A percentile compares a stretch with the other conserved stretches of the same genome.
Evolutionary conservation across 495 filamentous ascomycete genomes (phyloP).

Genomic region (Aspergillus campestris): DNA sequence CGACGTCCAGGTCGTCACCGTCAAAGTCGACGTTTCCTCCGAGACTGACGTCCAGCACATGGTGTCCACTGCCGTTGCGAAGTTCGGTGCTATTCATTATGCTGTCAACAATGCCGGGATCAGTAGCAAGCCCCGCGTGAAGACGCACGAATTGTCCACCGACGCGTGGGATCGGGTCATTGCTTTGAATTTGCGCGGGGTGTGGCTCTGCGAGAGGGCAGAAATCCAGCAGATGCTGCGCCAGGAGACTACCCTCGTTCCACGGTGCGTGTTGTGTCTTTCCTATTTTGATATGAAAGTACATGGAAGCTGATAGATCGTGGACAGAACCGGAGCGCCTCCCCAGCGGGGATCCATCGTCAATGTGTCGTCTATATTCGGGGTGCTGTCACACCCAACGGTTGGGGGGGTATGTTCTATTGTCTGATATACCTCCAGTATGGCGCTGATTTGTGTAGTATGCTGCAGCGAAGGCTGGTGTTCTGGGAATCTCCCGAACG

Average conservation of each 20-base stretch:
- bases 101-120: slow-evolving; percentile 9
- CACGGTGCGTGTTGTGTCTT: too few species aligned
- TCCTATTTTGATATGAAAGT: too few species aligned
- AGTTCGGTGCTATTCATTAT: slow-evolving; percentile 8
- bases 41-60: slow-evolving; percentile 1
- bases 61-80: background rate
- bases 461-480: slow-evolving; percentile 4
- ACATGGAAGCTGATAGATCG: too few species aligned
- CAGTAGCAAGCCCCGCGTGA: slow-evolving; percentile 1
- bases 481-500: slow-evolving; percentile 8
- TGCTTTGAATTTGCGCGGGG: slow-evolving; percentile 4
- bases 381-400: slow-evolving; percentile 4
- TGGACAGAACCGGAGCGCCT: background rate
- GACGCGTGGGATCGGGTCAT: slow-evolving; percentile 1
- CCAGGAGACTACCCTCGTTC: background rate
- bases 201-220: slow-evolving; percentile 6
- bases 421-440: background rate
- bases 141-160: background rate
- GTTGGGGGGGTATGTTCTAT: slow-evolving; percentile 1
- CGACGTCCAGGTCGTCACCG: background rate
- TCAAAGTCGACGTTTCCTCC: slow-evolving; percentile 4
- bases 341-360: slow-evolving; percentile 7
- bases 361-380: slow-evolving; percentile 6
- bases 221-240: slow-evolving; percentile 3
- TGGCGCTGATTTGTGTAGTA: background rate